A percentile compares a stretch with the other conserved stretches of the same genome.
Conservation (phyloP, 2,329 filamentous ascomycete genomes). For the Penicillium corylophilum region DNA sequence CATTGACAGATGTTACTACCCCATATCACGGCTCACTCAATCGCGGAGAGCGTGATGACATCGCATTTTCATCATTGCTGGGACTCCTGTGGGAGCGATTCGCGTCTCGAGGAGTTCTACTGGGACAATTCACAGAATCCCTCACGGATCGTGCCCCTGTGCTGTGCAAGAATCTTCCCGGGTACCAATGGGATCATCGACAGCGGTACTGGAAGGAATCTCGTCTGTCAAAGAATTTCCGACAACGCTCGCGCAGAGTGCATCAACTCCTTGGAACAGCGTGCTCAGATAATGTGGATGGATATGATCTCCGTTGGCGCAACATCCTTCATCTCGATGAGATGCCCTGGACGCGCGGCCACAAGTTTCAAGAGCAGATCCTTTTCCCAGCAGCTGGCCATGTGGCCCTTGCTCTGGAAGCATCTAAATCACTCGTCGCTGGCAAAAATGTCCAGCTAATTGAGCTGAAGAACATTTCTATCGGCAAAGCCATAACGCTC, state of each 20-base stretch:
- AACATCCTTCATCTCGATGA: conserved; percentile 5
- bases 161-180: conserved; percentile 15
- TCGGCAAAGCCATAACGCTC: not conserved
- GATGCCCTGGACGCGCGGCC: conserved; percentile 2
- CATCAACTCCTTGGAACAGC: not conserved
- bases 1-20: no score
- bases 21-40: no score
- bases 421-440: not conserved
- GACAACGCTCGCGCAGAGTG: not conserved
- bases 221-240: not conserved
- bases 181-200: conserved; percentile 22
- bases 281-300: not conserved
- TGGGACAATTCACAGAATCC: no score
- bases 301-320: conserved; percentile 6
- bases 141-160: no score
- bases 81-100: no score
- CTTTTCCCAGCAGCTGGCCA: conserved; percentile 2
- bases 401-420: conserved; percentile 2
- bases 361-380: not conserved
- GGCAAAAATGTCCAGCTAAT: not conserved
- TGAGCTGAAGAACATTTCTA: not conserved
- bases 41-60: no score
- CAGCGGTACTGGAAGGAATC: conserved; percentile 15
- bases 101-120: no score
- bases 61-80: no score